These are phyloP conservation scores for Amylostereum areolatum DNA, from an alignment of 1,284 basidiomycete genomes.

Conservation along the genomic window DNA sequence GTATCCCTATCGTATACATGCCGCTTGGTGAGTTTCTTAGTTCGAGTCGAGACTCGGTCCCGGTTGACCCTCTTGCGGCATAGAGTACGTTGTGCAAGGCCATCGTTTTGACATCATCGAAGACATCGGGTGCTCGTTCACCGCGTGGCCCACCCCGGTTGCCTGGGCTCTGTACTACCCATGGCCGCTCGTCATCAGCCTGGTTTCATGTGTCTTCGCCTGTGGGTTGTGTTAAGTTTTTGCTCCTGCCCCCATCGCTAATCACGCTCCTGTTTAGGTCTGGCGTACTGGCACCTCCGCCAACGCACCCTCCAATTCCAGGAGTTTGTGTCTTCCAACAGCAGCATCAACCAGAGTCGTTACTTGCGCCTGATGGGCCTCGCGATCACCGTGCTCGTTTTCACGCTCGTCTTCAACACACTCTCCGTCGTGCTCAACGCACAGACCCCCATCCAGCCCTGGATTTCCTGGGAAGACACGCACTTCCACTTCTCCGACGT, in stretches of 20 bases:
- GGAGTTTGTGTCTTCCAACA: constrained; percentile 29
- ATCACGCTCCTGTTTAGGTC: constrained; percentile 26
- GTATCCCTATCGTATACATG: constrained; percentile 31
- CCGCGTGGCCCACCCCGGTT: constrained; percentile 31
- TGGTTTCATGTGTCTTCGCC: constrained; percentile 33
- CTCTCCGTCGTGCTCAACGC: not conserved
- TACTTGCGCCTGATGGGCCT: constrained; percentile 39
- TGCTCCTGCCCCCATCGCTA: not conserved
- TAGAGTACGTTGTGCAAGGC: constrained; percentile 36
- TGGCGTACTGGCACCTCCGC: constrained; percentile 31
- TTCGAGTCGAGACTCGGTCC: not conserved
- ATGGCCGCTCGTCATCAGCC: constrained; percentile 33
- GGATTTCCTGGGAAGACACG: constrained; percentile 21
- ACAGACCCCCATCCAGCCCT: constrained; percentile 7
- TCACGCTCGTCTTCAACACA: not conserved
- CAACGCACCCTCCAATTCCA: constrained; percentile 34
- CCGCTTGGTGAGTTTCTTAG: constrained; percentile 26
- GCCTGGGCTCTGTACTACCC: constrained; percentile 27
- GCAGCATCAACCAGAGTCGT: constrained; percentile 32
- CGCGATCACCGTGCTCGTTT: constrained; percentile 27
- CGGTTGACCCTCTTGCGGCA: constrained; percentile 5
- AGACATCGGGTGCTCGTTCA: constrained; percentile 36
- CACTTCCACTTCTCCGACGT: constrained; percentile 20
- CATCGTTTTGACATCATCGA: constrained; percentile 43
- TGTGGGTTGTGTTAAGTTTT: constrained; percentile 17